Evolutionary conservation across 2,329 filamentous ascomycete species (phyloP).

Genomic region (Trichoderma arundinaceum): DNA sequence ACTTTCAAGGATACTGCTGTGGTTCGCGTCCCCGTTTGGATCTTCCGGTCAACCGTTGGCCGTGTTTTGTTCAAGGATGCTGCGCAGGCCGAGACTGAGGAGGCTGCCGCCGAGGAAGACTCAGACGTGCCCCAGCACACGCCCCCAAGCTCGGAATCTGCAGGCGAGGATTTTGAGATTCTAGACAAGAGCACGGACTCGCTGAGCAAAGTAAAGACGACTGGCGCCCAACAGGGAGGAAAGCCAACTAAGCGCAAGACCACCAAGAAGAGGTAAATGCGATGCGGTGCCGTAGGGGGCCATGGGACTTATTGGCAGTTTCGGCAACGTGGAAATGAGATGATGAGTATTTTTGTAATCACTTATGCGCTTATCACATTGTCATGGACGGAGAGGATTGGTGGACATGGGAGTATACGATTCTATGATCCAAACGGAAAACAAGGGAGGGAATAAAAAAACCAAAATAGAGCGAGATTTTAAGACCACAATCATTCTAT

Average conservation of each 20-base stretch:
- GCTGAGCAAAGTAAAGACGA: constrained; percentile 57
- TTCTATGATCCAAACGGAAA: background rate
- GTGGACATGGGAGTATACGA: constrained; percentile 14
- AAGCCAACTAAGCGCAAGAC: constrained; percentile 48
- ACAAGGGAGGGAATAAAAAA: background rate
- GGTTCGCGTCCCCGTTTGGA: constrained; percentile 76
- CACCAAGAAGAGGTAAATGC: constrained; percentile 30
- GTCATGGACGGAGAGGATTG: background rate
- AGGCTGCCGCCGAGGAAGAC: constrained; percentile 50
- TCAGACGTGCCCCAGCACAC: constrained; percentile 58
- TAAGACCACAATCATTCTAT: background rate
- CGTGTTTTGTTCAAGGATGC: constrained; percentile 53
- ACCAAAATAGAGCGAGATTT: constrained; percentile 3
- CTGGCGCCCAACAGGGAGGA: constrained; percentile 52
- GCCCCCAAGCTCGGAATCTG: constrained; percentile 62
- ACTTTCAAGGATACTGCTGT: constrained; percentile 83
- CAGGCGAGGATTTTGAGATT: constrained; percentile 66
- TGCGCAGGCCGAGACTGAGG: constrained; percentile 45
- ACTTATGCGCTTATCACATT: constrained; percentile 1
- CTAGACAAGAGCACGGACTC: constrained; percentile 66
- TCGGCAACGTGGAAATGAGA: constrained; percentile 17
- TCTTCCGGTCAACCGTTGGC: constrained; percentile 64
- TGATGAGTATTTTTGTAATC: constrained; percentile 8
- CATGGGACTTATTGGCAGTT: background rate
- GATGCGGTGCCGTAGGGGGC: background rate